phyloP scores from a whole-genome alignment of 225 moss, liverwort and hornwort genomes.

The Rhytidiadelphus loreus region DNA sequence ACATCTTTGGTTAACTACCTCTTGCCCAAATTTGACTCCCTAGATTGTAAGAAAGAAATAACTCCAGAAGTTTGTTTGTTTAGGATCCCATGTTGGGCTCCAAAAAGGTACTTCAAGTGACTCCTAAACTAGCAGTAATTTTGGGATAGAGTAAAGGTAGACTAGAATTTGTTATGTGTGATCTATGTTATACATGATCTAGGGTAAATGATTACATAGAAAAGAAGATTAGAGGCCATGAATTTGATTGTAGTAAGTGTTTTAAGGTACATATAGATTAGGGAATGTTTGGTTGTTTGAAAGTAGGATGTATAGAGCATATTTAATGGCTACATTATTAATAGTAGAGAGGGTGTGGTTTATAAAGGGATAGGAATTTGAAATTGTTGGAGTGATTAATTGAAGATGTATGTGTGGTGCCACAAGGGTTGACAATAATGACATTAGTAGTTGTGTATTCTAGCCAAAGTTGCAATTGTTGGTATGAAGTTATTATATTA shows the following conservation, averaged over 20 bases:
- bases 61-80: too few relatives aligned
- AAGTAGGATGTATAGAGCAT: neutral
- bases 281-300: too few relatives aligned
- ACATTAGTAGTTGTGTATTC: neutral
- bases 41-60: too few relatives aligned
- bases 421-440: fast-evolving
- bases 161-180: too few relatives aligned
- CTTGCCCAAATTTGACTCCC: too few relatives aligned
- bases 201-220: neutral
- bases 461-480: neutral
- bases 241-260: neutral
- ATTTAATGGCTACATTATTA: too few relatives aligned
- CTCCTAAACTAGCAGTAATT: too few relatives aligned
- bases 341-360: neutral
- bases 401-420: neutral
- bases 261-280: neutral
- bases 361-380: too few relatives aligned
- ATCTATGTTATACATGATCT: too few relatives aligned
- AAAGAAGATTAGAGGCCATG: neutral
- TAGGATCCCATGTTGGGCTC: too few relatives aligned
- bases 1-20: neutral
- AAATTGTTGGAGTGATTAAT: neutral
- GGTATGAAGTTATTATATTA: neutral
- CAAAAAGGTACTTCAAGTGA: too few relatives aligned
- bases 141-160: too few relatives aligned